Evolutionary conservation across 2,329 filamentous ascomycete genomes (phyloP), one percentile per base, ranked within the genome.

Genomic region (Cryoendolithus antarcticus): DNA sequence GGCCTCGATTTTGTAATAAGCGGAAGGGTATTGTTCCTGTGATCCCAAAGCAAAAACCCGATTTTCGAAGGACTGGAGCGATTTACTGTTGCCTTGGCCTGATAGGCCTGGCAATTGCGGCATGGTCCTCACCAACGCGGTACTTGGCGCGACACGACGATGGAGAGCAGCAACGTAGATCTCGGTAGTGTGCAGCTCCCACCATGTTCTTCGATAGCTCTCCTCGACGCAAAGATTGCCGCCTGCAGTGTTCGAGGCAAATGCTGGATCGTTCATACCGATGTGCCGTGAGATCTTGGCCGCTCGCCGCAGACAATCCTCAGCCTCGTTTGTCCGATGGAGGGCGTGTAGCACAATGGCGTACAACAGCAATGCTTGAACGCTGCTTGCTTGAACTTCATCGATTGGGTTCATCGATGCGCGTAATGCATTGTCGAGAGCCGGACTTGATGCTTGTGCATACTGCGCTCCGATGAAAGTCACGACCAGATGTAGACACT

Each of bases 171-270:
- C 83, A 48, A 93, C 72, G 72, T 93, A 81, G 39, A 81, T 84
- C 55, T 93, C 86, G 9, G 85, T 73, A n/a, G 84, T 72, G 54
- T 80, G 89, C 30, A 84, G 53, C 50, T 75, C 86, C 88, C 88
- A 95, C 86, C 86, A 95, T 1, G 86, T 95, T 42, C 88, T 72
- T 11, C 86, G 74, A 74, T 84, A 81, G 56, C 80, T 84, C 60
- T 95, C 88, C 55, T 89, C 83, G 3, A 88, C 57, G 2, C 10
- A 9, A 21, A 21, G 13, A 10, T 13, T 12, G 9, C 13, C 32
- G 6, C n/a, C 13, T 4, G 32, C n/a, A 9, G 10, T 12, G n/a
- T 11, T 10, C 2, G 7, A 10, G 4, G 85, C 78, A 56, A 77
- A 93, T 0, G 72, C 68, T 35, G 74, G 68, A 6, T 74, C 75